A percentile compares a stretch with the other conserved stretches of the same genome.
These are phyloP conservation scores for Jimgerdemannia lactiflua DNA, from an alignment of 192 early-diverging fungal genomes.

Conservation along the genomic window DNA sequence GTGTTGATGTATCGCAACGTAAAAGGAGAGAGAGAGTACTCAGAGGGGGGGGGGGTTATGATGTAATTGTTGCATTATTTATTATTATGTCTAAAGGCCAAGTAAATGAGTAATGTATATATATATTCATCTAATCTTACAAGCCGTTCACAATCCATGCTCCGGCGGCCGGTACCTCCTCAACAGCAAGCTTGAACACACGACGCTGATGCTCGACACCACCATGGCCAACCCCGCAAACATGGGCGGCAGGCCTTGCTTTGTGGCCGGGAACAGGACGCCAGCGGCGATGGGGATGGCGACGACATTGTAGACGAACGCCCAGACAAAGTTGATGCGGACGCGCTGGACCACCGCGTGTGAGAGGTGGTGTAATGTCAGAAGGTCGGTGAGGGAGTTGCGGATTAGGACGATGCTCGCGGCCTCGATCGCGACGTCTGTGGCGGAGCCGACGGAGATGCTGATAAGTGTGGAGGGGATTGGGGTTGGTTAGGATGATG, in stretches of 20 bases:
- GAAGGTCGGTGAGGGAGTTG: conserved; percentile 71
- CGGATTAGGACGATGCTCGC: conserved; percentile 82
- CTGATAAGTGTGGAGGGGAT: conserved; percentile 16
- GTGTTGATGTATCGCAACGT: too few species aligned
- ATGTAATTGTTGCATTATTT: too few species aligned
- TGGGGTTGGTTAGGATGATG: neutral
- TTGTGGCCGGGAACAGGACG: conserved; percentile 62
- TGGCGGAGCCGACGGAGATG: conserved; percentile 86
- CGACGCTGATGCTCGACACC: conserved; percentile 79
- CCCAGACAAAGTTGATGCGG: conserved; percentile 86
- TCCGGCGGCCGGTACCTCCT: conserved; percentile 40
- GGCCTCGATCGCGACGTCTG: conserved; percentile 89
- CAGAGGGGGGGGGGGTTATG: too few species aligned
- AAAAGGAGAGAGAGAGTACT: too few species aligned
- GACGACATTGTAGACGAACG: conserved; percentile 81
- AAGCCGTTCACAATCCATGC: neutral
- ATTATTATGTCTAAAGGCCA: too few species aligned
- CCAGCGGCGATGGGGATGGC: conserved; percentile 93
- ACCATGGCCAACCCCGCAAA: conserved; percentile 93
- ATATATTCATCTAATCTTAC: too few species aligned
- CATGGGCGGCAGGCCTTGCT: conserved; percentile 64
- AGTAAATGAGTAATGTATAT: too few species aligned
- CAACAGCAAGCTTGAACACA: conserved; percentile 73
- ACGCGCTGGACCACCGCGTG: conserved; percentile 75
- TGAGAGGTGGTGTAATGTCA: conserved; percentile 77